phyloP scores from a whole-genome alignment of 2,329 filamentous ascomycete genomes.

The Fusarium foetens region DNA sequence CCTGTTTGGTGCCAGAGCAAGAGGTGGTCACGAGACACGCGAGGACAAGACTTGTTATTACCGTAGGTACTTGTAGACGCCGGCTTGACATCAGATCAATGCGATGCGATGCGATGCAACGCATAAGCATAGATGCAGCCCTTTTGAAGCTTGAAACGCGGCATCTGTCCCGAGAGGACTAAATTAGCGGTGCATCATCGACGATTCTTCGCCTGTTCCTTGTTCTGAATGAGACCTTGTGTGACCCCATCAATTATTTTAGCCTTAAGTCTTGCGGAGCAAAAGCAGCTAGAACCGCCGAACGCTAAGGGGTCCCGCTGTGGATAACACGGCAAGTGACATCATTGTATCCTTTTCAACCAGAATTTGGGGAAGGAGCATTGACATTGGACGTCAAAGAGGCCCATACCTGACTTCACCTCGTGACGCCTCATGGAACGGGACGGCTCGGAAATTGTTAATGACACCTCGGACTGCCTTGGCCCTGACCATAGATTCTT shows the following conservation, averaged over 20 bases:
- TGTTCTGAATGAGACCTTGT: constrained; percentile 10
- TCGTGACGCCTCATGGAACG: constrained; percentile 8
- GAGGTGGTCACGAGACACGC: not conserved
- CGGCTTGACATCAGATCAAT: constrained; percentile 14
- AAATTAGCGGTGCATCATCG: constrained; percentile 32
- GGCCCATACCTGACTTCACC: not conserved
- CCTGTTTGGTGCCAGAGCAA: not conserved
- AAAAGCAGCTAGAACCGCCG: constrained; percentile 8
- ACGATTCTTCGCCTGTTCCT: constrained; percentile 22
- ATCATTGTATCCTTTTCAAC: constrained; percentile 19
- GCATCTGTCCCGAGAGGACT: constrained; percentile 11
- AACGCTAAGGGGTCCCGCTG: constrained; percentile 26
- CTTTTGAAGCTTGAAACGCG: not conserved
- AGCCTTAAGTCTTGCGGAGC: constrained; percentile 13
- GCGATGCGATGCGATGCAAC: not conserved
- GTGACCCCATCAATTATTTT: constrained; percentile 1
- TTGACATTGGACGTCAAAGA: not conserved
- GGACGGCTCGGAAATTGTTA: constrained; percentile 6
- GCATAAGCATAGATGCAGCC: constrained; percentile 2
- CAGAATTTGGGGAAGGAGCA: constrained; percentile 23
- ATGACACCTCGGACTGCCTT: not conserved
- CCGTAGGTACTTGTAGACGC: not conserved
- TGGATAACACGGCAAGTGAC: constrained; percentile 31
- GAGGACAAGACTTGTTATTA: not conserved
- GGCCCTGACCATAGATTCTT: not conserved